These are phyloP conservation scores for Escovopsis sp. DNA, from an alignment of 2,329 filamentous ascomycete genomes.

Conservation along the genomic window DNA sequence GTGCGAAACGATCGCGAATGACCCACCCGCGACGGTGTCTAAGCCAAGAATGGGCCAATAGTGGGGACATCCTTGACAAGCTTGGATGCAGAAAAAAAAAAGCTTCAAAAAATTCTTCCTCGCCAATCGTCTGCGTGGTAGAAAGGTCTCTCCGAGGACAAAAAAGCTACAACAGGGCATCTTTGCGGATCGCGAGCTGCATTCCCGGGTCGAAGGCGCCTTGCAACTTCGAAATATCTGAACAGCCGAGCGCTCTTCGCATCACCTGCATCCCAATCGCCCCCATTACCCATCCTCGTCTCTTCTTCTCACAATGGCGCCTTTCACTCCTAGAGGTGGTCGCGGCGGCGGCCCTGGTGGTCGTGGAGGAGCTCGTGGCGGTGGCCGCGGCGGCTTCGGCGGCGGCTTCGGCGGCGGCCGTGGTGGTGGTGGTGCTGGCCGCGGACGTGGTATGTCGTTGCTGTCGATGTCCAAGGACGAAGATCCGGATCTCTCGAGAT, in stretches of 20 bases:
- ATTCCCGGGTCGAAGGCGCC: conserved; percentile 9
- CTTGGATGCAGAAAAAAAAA: conserved; percentile 8
- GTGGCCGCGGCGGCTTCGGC: conserved; percentile 12
- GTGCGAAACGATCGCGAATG: background rate
- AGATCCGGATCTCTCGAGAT: conserved; percentile 4
- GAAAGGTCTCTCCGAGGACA: conserved; percentile 12
- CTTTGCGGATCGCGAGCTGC: conserved; percentile 6
- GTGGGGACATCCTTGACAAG: conserved; percentile 8
- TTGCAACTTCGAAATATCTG: conserved; percentile 8
- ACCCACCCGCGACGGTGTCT: background rate
- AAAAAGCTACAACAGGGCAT: conserved; percentile 9
- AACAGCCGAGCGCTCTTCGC: background rate
- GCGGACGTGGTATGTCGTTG: conserved; percentile 20
- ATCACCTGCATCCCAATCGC: background rate
- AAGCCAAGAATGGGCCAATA: conserved; percentile 6
- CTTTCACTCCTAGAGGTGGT: conserved; percentile 13
- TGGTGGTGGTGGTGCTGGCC: conserved; percentile 23
- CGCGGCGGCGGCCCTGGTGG: conserved; percentile 16
- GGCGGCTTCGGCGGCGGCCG: conserved; percentile 19
- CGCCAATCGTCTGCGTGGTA: conserved; percentile 6
- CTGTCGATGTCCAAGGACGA: background rate
- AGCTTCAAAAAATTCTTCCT: conserved; percentile 27
- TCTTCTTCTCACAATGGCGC: conserved; percentile 4
- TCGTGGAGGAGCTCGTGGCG: conserved; percentile 18
- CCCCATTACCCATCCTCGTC: background rate